phyloP scores from a whole-genome alignment of 805 yeast genomes.

The Metschnikowia orientalis region DNA sequence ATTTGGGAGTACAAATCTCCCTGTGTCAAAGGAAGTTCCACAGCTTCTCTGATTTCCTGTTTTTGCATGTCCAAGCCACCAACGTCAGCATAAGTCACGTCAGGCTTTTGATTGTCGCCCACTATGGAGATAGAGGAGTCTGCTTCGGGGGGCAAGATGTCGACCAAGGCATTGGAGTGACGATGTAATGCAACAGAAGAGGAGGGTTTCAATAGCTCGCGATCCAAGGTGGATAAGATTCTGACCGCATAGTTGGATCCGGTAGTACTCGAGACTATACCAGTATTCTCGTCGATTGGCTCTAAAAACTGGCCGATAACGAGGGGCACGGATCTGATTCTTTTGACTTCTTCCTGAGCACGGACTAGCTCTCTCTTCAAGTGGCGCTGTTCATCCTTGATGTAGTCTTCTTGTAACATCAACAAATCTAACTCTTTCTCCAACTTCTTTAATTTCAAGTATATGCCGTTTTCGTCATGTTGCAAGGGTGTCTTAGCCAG shows the following conservation, averaged over 20 bases:
- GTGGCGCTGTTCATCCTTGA: slow-evolving; percentile 97
- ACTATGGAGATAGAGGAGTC: slow-evolving; percentile 94
- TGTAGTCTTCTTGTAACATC: slow-evolving; percentile 88
- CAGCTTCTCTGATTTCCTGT: slow-evolving; percentile 98
- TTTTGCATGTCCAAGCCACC: slow-evolving; percentile 99
- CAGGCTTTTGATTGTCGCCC: slow-evolving; percentile 90
- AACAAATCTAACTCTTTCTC: slow-evolving; percentile 87
- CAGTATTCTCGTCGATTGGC: slow-evolving; percentile 94
- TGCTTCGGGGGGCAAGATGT: slow-evolving; percentile 97
- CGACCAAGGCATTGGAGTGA: slow-evolving; percentile 96
- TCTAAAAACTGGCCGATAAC: slow-evolving; percentile 98
- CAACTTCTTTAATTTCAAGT: slow-evolving; percentile 77
- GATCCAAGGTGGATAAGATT: slow-evolving; percentile 87
- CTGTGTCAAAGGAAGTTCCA: slow-evolving; percentile 92
- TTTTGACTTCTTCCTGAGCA: slow-evolving; percentile 97
- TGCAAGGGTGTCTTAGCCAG: too few relatives aligned
- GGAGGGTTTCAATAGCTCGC: slow-evolving; percentile 91
- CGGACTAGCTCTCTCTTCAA: slow-evolving; percentile 88
- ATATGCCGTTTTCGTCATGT: slow-evolving; percentile 58
- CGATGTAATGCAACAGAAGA: slow-evolving; percentile 97
- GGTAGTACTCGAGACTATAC: slow-evolving; percentile 95
- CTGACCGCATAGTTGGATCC: slow-evolving; percentile 97
- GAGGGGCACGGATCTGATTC: slow-evolving; percentile 94
- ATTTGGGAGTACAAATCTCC: slow-evolving; percentile 94
- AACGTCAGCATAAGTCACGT: slow-evolving; percentile 92